A percentile compares a stretch with the other conserved stretches of the same genome.
phyloP scores from a whole-genome alignment of 306 rosid species.

The Prunus campanulata region DNA sequence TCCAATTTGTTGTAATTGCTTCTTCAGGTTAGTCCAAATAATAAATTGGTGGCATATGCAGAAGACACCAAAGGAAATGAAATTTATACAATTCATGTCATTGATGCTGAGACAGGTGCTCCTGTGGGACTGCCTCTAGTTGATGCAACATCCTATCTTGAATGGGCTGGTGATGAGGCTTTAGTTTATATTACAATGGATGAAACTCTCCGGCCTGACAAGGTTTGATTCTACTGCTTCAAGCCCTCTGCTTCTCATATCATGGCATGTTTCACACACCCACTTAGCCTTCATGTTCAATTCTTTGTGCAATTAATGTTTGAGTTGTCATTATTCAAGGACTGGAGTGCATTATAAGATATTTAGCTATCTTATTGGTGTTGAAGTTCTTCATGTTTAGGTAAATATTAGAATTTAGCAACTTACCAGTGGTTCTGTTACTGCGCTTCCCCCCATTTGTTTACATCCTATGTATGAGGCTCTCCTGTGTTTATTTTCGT shows the following conservation, averaged over 20 bases:
- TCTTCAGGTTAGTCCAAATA: conserved; percentile 76
- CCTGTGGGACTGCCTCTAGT: conserved; percentile 57
- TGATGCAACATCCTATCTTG: conserved; percentile 49
- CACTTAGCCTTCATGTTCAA: neutral
- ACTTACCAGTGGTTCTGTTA: neutral
- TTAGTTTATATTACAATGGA: conserved; percentile 84
- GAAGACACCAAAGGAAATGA: conserved; percentile 94
- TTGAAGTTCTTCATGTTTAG: neutral
- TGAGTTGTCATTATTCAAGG: neutral
- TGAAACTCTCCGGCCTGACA: conserved; percentile 80
- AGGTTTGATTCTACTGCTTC: conserved; percentile 44
- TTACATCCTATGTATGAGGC: neutral
- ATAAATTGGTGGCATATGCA: conserved; percentile 79
- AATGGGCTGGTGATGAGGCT: conserved; percentile 74
- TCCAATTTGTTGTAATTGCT: neutral
- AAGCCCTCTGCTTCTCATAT: neutral
- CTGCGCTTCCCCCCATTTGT: neutral
- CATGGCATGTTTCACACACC: neutral
- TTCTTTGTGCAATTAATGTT: neutral
- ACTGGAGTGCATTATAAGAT: neutral
- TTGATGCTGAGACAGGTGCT: conserved; percentile 68
- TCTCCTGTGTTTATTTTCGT: neutral
- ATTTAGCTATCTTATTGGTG: neutral
- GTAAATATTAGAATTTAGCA: neutral
- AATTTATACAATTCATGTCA: conserved; percentile 70